phyloP scores from a whole-genome alignment of 345 rosid genomes.

The Theobroma cacao region DNA sequence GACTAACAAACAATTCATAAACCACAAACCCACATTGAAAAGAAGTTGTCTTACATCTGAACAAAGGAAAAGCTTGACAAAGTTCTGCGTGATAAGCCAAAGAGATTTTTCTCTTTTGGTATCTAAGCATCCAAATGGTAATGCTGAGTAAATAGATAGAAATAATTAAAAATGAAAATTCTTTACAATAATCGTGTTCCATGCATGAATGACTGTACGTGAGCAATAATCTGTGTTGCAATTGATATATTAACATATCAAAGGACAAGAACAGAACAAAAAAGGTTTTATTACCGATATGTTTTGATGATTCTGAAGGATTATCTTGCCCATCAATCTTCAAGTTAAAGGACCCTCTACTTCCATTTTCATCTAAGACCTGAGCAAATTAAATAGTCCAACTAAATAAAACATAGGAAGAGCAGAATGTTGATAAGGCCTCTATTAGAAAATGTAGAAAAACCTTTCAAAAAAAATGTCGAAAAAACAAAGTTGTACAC shows the following conservation, averaged over 20 bases:
- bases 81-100: slow-evolving; percentile 68
- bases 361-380: slow-evolving; percentile 43
- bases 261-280: slow-evolving; percentile 1
- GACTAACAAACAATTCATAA: background rate
- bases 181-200: background rate
- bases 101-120: slow-evolving; percentile 67
- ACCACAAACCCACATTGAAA: background rate
- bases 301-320: slow-evolving; percentile 39
- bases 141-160: background rate
- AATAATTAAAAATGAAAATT: background rate
- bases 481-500: background rate
- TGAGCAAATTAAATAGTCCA: slow-evolving; percentile 14
- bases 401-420: background rate
- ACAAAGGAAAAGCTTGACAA: slow-evolving; percentile 81
- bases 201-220: background rate
- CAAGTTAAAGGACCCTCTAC: slow-evolving; percentile 32
- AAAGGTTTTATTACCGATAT: slow-evolving; percentile 52
- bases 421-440: background rate
- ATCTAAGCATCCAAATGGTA: slow-evolving; percentile 29
- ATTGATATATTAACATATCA: background rate
- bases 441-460: background rate
- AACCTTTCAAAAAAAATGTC: too few relatives aligned
- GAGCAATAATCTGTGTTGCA: background rate
- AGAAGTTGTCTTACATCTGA: slow-evolving; percentile 53
- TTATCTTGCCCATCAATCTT: slow-evolving; percentile 47